phyloP scores from a whole-genome alignment of 441 rosid species.

The Flueggea neowawraea region DNA sequence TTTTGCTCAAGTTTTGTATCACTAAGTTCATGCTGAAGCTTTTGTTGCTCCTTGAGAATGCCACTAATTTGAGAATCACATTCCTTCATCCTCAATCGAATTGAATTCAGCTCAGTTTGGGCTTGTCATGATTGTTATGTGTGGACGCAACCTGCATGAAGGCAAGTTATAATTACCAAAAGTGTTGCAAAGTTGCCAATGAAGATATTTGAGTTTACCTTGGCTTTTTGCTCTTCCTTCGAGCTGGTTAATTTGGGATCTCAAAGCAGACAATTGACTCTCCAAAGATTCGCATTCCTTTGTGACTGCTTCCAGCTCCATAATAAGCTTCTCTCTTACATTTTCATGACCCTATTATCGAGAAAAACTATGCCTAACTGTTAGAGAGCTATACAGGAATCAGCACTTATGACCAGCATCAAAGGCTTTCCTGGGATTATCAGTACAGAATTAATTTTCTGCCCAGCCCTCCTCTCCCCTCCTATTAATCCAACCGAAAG shows the following conservation, averaged over 20 bases:
- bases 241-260: constrained; percentile 59
- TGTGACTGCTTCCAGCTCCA: constrained; percentile 90
- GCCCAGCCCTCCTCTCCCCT: no score
- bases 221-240: constrained; percentile 56
- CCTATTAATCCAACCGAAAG: no score
- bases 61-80: constrained; percentile 87
- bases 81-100: constrained; percentile 87
- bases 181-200: constrained; percentile 6
- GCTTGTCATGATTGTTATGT: constrained; percentile 58
- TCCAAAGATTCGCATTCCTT: constrained; percentile 77
- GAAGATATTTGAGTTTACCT: constrained; percentile 44
- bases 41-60: constrained; percentile 70
- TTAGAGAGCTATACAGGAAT: constrained; percentile 5
- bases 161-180: constrained; percentile 16
- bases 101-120: constrained; percentile 62
- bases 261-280: constrained; percentile 65
- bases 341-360: constrained; percentile 64
- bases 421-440: background rate
- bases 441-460: no score
- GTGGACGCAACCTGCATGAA: constrained; percentile 61
- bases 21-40: constrained; percentile 61
- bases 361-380: constrained; percentile 18
- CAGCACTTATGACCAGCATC: constrained; percentile 2
- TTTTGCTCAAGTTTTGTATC: constrained; percentile 88
- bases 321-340: constrained; percentile 78